Evolutionary conservation across 495 filamentous ascomycete species (phyloP).

Genomic region (Paragyromitra xinjiangensis): DNA sequence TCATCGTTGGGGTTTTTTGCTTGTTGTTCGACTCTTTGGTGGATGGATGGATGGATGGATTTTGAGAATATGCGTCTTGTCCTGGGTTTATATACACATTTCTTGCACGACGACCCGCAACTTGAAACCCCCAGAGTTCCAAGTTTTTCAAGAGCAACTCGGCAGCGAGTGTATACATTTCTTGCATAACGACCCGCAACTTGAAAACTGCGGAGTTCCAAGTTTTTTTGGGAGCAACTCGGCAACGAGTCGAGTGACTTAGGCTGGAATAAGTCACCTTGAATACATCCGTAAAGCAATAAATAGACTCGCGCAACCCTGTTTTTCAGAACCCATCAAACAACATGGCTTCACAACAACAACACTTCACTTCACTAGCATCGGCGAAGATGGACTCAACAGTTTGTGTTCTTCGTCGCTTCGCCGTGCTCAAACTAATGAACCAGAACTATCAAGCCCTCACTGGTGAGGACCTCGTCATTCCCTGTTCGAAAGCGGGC

Average conservation of each 20-base stretch:
- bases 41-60: not conserved
- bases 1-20: constrained; percentile 12
- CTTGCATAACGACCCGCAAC: not conserved
- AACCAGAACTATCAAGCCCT: not conserved
- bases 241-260: not conserved
- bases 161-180: not conserved
- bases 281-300: not conserved
- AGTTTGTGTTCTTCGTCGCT: not conserved
- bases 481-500: not conserved
- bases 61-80: not conserved
- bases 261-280: not conserved
- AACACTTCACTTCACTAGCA: not conserved
- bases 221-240: not conserved
- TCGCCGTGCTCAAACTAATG: not conserved
- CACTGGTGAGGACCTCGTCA: not conserved
- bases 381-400: not conserved
- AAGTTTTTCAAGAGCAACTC: not conserved
- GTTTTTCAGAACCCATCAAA: not conserved
- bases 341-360: not conserved
- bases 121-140: not conserved
- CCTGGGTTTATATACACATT: not conserved
- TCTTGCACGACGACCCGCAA: not conserved
- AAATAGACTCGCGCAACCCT: not conserved
- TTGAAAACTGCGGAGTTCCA: not conserved
- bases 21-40: not conserved